A percentile compares a stretch with the other conserved stretches of the same genome.
Evolutionary conservation across 2,329 filamentous ascomycete genomes (phyloP).

Genomic region (Aspergillus carbonarius): DNA sequence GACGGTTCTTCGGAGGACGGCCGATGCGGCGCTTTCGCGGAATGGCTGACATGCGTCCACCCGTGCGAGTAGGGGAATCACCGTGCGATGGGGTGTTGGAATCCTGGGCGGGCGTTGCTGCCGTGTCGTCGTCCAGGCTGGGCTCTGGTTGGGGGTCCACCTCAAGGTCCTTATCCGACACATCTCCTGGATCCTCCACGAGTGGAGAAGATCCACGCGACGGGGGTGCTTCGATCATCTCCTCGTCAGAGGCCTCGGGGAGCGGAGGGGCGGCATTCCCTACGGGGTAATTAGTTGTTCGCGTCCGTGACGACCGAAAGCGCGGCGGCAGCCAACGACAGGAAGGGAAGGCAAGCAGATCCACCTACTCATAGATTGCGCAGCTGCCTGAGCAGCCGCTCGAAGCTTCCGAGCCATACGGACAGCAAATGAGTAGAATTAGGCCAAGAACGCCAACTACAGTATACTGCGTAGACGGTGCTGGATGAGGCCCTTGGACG

Average conservation of each 20-base stretch:
- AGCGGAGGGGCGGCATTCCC: conserved; percentile 43
- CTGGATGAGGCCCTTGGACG: conserved; percentile 11
- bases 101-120: conserved; percentile 40
- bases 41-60: conserved; percentile 55
- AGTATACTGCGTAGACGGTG: conserved; percentile 3
- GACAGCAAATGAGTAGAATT: conserved; percentile 8
- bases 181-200: conserved; percentile 36
- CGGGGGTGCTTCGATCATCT: conserved; percentile 41
- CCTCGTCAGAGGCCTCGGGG: conserved; percentile 47
- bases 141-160: conserved; percentile 32
- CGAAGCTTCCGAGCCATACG: conserved; percentile 47
- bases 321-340: background rate
- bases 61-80: conserved; percentile 54
- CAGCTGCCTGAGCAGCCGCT: conserved; percentile 48
- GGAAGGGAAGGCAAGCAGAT: background rate
- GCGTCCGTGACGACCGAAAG: conserved; percentile 6
- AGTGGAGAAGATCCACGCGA: conserved; percentile 34
- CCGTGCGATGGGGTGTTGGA: conserved; percentile 47
- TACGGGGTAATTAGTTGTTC: conserved; percentile 27
- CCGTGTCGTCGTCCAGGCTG: conserved; percentile 46
- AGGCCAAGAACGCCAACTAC: conserved; percentile 7
- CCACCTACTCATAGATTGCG: conserved; percentile 46
- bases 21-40: conserved; percentile 73
- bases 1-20: conserved; percentile 79
- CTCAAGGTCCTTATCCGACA: conserved; percentile 25